phyloP scores from a whole-genome alignment of 305 asterid species.

The Solanum hybrid region DNA sequence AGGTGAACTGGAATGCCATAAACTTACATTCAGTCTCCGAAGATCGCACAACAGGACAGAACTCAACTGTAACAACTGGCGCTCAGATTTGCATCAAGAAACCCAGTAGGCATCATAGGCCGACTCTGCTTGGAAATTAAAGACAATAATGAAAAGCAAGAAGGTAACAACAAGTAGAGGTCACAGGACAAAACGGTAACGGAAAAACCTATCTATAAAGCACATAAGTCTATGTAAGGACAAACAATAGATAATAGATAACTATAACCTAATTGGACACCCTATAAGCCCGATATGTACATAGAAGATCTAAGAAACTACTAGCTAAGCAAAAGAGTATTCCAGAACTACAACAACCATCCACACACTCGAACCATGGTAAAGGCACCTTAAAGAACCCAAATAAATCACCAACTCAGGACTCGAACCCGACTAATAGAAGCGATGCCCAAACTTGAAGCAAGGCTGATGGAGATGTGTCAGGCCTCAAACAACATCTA shows the following conservation, averaged over 20 bases:
- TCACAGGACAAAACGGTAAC: background rate
- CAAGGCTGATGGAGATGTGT: background rate
- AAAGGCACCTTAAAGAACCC: background rate
- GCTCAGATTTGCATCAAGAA: background rate
- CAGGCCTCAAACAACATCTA: background rate
- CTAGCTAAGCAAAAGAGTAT: background rate
- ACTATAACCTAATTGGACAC: background rate
- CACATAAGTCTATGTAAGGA: background rate
- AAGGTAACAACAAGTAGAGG: background rate
- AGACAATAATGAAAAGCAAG: background rate
- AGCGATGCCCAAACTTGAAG: background rate
- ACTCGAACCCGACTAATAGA: background rate
- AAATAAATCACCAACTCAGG: background rate
- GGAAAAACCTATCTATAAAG: background rate
- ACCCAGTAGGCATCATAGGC: background rate
- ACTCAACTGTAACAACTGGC: background rate
- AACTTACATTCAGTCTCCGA: background rate
- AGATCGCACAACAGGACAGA: background rate
- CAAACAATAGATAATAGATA: background rate
- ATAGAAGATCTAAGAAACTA: background rate
- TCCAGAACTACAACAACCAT: background rate
- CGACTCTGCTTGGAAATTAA: background rate
- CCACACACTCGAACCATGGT: background rate
- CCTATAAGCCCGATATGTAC: background rate
- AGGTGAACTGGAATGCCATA: background rate